Conservation (phyloP, 1,139 yeast species). For the Hyphopichia fennica region DNA sequence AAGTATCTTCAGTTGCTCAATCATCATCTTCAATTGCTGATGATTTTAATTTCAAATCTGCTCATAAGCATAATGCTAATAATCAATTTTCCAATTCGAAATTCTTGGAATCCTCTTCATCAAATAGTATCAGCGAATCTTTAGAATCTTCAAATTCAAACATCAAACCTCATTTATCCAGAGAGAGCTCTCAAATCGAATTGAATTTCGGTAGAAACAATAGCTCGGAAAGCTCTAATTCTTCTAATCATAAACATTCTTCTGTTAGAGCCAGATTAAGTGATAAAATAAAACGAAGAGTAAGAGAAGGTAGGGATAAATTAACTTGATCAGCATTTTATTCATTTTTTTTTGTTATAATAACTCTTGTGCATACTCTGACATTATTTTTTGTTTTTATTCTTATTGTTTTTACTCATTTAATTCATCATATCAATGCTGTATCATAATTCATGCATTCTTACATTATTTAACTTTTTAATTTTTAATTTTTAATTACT, state of each 20-base stretch:
- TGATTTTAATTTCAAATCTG: slow-evolving; percentile 18
- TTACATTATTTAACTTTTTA: not conserved
- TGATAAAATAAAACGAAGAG: slow-evolving; percentile 35
- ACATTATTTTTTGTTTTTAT: not conserved
- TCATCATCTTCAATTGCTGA: slow-evolving; percentile 31
- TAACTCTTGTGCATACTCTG: not conserved
- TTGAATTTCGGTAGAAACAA: slow-evolving; percentile 28
- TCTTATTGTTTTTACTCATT: not conserved
- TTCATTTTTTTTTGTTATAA: not conserved
- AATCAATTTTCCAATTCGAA: not conserved
- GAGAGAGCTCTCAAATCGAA: slow-evolving; percentile 34
- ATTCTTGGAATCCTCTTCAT: too few relatives aligned
- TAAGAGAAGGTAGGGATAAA: slow-evolving; percentile 34
- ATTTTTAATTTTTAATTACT: not conserved
- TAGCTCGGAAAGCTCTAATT: not conserved
- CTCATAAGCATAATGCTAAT: not conserved
- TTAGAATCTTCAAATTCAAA: not conserved
- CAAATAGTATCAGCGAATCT: not conserved
- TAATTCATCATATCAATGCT: not conserved
- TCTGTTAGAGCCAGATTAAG: slow-evolving; percentile 18
- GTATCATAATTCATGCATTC: not conserved
- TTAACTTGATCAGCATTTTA: not conserved
- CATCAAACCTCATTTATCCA: slow-evolving; percentile 14
- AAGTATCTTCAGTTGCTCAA: slow-evolving; percentile 20
- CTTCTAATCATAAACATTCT: not conserved